Evolutionary conservation across 75 land plant genomes (phyloP).

Genomic region (Pinus albicaulis): DNA sequence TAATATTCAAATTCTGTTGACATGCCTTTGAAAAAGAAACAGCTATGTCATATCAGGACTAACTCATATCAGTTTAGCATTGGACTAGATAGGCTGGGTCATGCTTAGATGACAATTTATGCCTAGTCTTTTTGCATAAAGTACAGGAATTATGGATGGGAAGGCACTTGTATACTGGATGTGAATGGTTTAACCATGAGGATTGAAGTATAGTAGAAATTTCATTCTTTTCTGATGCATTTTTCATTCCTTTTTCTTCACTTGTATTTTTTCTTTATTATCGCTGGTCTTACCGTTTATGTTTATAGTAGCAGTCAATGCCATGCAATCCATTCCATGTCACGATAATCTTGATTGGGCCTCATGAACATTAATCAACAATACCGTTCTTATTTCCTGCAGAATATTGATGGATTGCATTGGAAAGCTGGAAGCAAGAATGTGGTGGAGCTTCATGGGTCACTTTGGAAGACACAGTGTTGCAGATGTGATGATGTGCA

Average conservation of each 20-base stretch:
- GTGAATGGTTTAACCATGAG: not conserved
- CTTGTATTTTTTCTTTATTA: not conserved
- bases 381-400: not conserved
- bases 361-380: not conserved
- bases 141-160: not conserved
- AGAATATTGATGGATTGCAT: constrained; percentile 58
- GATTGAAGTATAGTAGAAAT: not conserved
- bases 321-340: not conserved
- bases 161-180: no score
- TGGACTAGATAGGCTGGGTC: no score
- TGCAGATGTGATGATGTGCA: constrained; percentile 32
- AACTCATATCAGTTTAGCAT: not conserved
- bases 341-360: not conserved
- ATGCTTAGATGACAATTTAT: no score
- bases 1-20: not conserved
- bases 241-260: not conserved
- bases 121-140: no score
- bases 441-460: constrained; percentile 55
- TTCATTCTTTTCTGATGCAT: not conserved
- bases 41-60: not conserved
- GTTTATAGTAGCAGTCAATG: not conserved
- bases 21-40: not conserved
- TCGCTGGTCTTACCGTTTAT: not conserved
- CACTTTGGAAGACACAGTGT: constrained; percentile 54
- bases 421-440: constrained; percentile 34